Percentiles rank a stretch among this genome's conserved stretches.
Evolutionary conservation across 129 eudicot species (phyloP).

Genomic region (Rutidosis leptorrhynchoides): DNA sequence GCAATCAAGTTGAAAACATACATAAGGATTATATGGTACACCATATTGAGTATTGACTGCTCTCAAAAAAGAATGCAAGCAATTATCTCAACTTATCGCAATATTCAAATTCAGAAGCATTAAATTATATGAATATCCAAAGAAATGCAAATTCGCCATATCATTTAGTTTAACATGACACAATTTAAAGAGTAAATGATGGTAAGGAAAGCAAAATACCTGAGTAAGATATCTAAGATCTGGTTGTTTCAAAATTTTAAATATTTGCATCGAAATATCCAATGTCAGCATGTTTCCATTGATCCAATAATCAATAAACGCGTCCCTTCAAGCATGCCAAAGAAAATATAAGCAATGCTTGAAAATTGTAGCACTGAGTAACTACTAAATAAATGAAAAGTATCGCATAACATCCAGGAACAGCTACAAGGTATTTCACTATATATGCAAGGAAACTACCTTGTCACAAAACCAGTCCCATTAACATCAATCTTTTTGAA

Average conservation of each 20-base stretch:
- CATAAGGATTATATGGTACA: slow-evolving; percentile 8
- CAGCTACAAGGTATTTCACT: too few relatives aligned
- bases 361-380: too few relatives aligned
- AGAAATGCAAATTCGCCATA: neutral
- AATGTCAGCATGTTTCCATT: slow-evolving; percentile 69
- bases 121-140: neutral
- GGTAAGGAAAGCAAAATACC: slow-evolving; percentile 35
- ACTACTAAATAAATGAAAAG: too few relatives aligned
- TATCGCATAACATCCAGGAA: too few relatives aligned
- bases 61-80: too few relatives aligned
- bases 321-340: slow-evolving; percentile 51
- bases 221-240: slow-evolving; percentile 59
- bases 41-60: too few relatives aligned
- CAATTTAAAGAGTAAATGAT: neutral
- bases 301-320: slow-evolving; percentile 87
- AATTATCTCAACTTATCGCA: neutral
- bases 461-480: slow-evolving; percentile 66
- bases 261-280: slow-evolving; percentile 73
- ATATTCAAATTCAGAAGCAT: too few relatives aligned
- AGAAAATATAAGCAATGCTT: too few relatives aligned
- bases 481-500: slow-evolving; percentile 65
- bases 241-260: slow-evolving; percentile 70
- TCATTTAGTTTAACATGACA: too few relatives aligned
- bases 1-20: slow-evolving; percentile 21
- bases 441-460: slow-evolving; percentile 55